These are phyloP conservation scores for Ophiostoma novo-ulmi DNA, from an alignment of 2,329 filamentous ascomycete genomes.

Conservation along the genomic window DNA sequence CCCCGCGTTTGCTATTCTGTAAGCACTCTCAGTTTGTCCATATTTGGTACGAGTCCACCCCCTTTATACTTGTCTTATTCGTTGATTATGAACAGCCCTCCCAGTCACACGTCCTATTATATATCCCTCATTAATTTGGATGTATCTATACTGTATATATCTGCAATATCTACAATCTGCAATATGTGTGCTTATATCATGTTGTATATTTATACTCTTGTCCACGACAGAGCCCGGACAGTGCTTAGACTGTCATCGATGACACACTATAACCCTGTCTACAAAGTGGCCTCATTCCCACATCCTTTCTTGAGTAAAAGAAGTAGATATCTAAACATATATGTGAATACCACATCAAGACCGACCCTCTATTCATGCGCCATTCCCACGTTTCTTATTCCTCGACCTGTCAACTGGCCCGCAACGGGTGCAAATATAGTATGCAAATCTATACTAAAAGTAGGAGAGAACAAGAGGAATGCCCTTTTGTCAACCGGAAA, in stretches of 20 bases:
- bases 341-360: not conserved
- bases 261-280: not conserved
- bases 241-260: not conserved
- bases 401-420: not conserved
- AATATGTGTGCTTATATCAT: not conserved
- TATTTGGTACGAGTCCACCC: too few species aligned
- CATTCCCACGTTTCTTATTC: not conserved
- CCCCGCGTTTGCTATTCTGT: too few species aligned
- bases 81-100: not conserved
- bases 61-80: not conserved
- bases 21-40: too few species aligned
- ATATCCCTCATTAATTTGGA: not conserved
- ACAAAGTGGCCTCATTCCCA: constrained; percentile 2
- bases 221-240: not conserved
- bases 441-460: not conserved
- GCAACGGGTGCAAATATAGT: not conserved
- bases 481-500: not conserved
- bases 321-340: not conserved
- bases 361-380: not conserved
- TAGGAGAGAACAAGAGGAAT: not conserved
- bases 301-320: not conserved
- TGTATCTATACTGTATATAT: not conserved
- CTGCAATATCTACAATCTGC: not conserved
- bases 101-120: not conserved
- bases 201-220: not conserved